Conservation (phyloP, 2,329 filamentous ascomycete genomes). For the Colletotrichum plurivorum region DNA sequence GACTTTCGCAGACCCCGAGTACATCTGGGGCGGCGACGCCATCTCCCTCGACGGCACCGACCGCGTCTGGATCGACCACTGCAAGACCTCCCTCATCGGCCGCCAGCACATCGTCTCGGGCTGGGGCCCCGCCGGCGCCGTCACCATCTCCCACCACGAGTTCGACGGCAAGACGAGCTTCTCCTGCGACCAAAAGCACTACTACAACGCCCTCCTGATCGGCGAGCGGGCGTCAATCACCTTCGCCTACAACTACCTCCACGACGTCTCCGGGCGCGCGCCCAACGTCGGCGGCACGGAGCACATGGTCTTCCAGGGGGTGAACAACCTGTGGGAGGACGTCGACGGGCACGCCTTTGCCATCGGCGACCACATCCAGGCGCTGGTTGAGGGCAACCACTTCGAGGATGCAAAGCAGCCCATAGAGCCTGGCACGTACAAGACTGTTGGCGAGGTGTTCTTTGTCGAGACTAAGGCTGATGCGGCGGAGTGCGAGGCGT, state of each 20-base stretch:
- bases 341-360: constrained; percentile 62
- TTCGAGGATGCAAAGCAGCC: constrained; percentile 57
- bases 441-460: constrained; percentile 42
- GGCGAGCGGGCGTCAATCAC: constrained; percentile 57
- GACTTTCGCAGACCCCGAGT: constrained; percentile 46
- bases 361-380: constrained; percentile 47
- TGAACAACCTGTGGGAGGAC: constrained; percentile 59
- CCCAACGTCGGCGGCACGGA: constrained; percentile 43
- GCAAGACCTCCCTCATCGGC: constrained; percentile 58
- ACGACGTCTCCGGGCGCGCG: constrained; percentile 57
- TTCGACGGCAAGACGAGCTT: constrained; percentile 59
- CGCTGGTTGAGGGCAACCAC: constrained; percentile 59
- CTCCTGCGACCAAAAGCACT: constrained; percentile 62
- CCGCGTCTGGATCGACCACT: constrained; percentile 53
- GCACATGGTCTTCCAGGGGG: constrained; percentile 48
- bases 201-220: constrained; percentile 60
- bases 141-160: constrained; percentile 62
- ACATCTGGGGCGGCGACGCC: constrained; percentile 54
- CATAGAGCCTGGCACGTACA: constrained; percentile 47
- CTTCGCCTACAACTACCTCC: constrained; percentile 60
- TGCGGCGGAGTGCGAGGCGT: constrained; percentile 38
- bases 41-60: constrained; percentile 49
- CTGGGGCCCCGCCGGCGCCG: constrained; percentile 43
- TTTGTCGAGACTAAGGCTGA: constrained; percentile 39
- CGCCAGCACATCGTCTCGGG: constrained; percentile 55